Evolutionary conservation across 768 basidiomycete species (phyloP).

Genomic region (Mycena latifolia): DNA sequence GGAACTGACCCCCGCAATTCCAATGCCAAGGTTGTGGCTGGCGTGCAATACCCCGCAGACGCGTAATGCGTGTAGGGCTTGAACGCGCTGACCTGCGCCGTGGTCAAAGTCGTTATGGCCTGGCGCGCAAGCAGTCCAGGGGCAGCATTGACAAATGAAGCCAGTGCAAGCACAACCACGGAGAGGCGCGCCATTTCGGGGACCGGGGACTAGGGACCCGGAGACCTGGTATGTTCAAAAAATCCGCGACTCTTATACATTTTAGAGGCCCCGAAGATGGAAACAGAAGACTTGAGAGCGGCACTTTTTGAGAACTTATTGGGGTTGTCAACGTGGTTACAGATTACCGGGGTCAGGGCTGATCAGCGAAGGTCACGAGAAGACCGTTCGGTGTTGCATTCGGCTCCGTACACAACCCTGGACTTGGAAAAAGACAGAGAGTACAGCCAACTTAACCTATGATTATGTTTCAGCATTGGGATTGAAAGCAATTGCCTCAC

Average conservation of each 20-base stretch:
- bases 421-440: too few species aligned
- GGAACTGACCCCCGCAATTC: constrained; percentile 62
- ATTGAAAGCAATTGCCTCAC: too few species aligned
- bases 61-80: constrained; percentile 65
- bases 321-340: too few species aligned
- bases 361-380: too few species aligned
- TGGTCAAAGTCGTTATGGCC: constrained; percentile 52
- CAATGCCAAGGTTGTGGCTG: constrained; percentile 57
- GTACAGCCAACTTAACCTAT: too few species aligned
- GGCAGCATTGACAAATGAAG: constrained; percentile 30
- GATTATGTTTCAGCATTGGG: too few species aligned
- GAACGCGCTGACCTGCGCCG: constrained; percentile 56
- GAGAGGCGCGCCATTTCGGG: constrained; percentile 15
- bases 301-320: too few species aligned
- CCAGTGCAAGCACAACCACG: constrained; percentile 29
- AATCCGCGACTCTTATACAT: not conserved
- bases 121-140: constrained; percentile 49
- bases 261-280: too few species aligned
- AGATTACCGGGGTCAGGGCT: too few species aligned
- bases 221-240: not conserved
- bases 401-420: too few species aligned
- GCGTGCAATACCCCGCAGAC: constrained; percentile 62
- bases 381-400: too few species aligned
- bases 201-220: not conserved
- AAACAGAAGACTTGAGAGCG: too few species aligned